Percentiles rank a stretch among this genome's conserved stretches.
phyloP scores from a whole-genome alignment of 306 rosid genomes.

The Vicia sativa region DNA sequence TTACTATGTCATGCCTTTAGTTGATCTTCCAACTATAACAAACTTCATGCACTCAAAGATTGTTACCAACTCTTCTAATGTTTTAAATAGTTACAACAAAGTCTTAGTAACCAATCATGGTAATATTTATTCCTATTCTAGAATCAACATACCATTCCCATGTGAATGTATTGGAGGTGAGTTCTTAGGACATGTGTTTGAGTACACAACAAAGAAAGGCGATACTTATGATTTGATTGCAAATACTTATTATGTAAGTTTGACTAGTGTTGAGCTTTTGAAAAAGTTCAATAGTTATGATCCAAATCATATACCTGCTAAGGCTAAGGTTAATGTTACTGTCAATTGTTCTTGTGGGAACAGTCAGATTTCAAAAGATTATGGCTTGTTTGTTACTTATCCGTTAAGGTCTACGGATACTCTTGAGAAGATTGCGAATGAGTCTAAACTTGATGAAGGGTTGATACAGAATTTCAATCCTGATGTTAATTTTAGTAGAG shows the following conservation, averaged over 20 bases:
- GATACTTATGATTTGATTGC: conserved; percentile 57
- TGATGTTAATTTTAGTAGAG: conserved; percentile 55
- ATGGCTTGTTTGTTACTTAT: conserved; percentile 73
- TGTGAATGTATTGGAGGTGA: conserved; percentile 54
- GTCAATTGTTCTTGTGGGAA: conserved; percentile 76
- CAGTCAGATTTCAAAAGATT: conserved; percentile 50
- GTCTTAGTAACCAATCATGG: conserved; percentile 26
- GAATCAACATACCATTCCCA: conserved; percentile 55
- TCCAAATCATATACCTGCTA: conserved; percentile 28
- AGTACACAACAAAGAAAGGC: conserved; percentile 37
- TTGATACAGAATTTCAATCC: conserved; percentile 48
- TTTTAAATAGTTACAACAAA: conserved; percentile 43
- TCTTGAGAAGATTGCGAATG: conserved; percentile 35
- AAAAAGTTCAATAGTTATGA: conserved; percentile 45
- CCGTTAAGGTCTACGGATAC: conserved; percentile 51
- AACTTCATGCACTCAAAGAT: conserved; percentile 30
- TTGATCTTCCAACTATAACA: not conserved
- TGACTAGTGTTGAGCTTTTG: conserved; percentile 60
- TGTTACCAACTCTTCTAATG: not conserved
- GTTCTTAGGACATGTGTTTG: conserved; percentile 63
- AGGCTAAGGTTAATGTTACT: conserved; percentile 49
- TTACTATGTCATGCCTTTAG: conserved; percentile 17
- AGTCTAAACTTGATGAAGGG: conserved; percentile 34
- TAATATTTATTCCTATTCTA: accelerated
- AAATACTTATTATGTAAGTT: conserved; percentile 32